A percentile compares a stretch with the other conserved stretches of the same genome.
Conservation (phyloP, 2,329 filamentous ascomycete genomes). For the Beauveria varroae region DNA sequence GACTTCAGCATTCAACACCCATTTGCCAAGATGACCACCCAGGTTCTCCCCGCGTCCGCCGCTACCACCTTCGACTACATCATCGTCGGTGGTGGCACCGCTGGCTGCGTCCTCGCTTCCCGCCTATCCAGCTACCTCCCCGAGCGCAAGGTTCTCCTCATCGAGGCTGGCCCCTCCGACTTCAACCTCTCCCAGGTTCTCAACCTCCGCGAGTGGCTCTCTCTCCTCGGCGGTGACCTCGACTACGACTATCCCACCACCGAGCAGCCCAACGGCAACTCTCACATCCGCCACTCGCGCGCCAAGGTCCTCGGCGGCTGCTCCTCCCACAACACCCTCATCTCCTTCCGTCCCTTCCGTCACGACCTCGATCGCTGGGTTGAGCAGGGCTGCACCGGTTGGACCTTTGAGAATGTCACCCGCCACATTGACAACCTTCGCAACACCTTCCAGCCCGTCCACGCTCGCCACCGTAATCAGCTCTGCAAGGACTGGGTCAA, state of each 20-base stretch:
- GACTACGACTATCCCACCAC: conserved; percentile 89
- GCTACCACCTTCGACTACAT: conserved; percentile 72
- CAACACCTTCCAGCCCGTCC: conserved; percentile 86
- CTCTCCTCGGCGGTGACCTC: conserved; percentile 74
- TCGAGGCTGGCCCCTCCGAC: conserved; percentile 85
- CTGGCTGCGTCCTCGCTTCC: conserved; percentile 76
- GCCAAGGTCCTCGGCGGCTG: conserved; percentile 90
- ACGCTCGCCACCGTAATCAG: conserved; percentile 79
- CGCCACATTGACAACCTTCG: conserved; percentile 74
- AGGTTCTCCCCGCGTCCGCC: conserved; percentile 55
- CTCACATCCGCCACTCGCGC: conserved; percentile 82
- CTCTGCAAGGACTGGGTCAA: conserved; percentile 86
- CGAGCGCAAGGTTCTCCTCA: conserved; percentile 70
- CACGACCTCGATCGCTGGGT: conserved; percentile 86
- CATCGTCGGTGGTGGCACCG: conserved; percentile 78
- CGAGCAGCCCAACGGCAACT: conserved; percentile 88
- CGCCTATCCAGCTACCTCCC: conserved; percentile 78
- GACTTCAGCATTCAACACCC: too few relatives aligned
- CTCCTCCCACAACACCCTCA: conserved; percentile 89
- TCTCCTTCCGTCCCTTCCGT: conserved; percentile 85
- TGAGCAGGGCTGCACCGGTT: conserved; percentile 71
- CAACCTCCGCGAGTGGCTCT: conserved; percentile 80
- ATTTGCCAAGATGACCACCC: conserved; percentile 54
- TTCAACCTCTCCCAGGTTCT: conserved; percentile 83
- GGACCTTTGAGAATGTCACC: conserved; percentile 80